Evolutionary conservation across 495 filamentous ascomycete species (phyloP).

Genomic region (Xylaria venustula): DNA sequence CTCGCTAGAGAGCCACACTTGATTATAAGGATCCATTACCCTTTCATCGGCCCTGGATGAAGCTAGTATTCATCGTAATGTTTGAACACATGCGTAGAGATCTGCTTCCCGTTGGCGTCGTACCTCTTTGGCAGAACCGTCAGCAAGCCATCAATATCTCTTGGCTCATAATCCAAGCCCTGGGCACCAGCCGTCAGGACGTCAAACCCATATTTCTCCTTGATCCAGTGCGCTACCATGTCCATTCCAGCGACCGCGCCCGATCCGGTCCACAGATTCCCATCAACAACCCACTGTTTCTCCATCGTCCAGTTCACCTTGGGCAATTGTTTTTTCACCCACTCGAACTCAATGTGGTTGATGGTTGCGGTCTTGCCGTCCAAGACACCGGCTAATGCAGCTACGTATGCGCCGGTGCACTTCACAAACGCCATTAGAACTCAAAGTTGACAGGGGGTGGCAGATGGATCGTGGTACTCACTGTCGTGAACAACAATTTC

Average conservation of each 20-base stretch:
- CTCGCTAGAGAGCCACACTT: too few relatives aligned
- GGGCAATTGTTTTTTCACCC: conserved; percentile 21
- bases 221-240: conserved; percentile 37
- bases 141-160: conserved; percentile 1
- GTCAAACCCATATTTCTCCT: conserved; percentile 24
- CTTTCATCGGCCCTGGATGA: too few relatives aligned
- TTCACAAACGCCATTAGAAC: not conserved
- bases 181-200: conserved; percentile 16
- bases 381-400: conserved; percentile 20
- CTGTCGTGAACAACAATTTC: conserved; percentile 21
- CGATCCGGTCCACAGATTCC: conserved; percentile 37
- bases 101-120: conserved; percentile 22
- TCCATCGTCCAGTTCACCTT: conserved; percentile 33
- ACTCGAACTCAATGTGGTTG: conserved; percentile 25
- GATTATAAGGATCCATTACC: too few relatives aligned
- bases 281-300: conserved; percentile 37
- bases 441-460: not conserved
- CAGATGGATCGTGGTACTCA: not conserved
- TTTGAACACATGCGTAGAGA: conserved; percentile 26
- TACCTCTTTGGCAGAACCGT: conserved; percentile 16
- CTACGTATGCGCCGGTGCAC: conserved; percentile 30
- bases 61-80: conserved; percentile 6
- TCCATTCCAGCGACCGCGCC: conserved; percentile 40
- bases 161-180: conserved; percentile 7
- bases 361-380: conserved; percentile 31